Evolutionary conservation across 2,329 filamentous ascomycete species (phyloP), one percentile per base, ranked within the genome.

Genomic region (Monosporascus ibericus): DNA sequence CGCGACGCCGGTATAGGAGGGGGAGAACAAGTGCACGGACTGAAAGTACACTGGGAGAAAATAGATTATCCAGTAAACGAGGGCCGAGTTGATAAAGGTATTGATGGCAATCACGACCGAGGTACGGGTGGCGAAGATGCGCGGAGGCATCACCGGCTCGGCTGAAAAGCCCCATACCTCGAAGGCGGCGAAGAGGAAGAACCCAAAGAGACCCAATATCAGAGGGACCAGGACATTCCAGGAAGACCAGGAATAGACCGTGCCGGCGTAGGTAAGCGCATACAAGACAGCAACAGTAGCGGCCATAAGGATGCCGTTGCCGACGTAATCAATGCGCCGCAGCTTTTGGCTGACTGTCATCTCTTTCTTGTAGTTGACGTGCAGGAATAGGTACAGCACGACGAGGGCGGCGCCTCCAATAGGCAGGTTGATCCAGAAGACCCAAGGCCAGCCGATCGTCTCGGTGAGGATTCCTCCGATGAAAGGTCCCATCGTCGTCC

Each of bases 31-130:
- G 1, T 61, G 58, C 0, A 75, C 67, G 1, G 63, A 64, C 50
- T 76, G 72, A 54, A 76, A 75, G 58, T 74, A 77, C 3, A 76
- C 58, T 0, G 73, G 72, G 0, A 75, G 51, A 54, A 74, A 75
- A 58, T 65, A 70, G 17, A 65, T 54, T 15, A 64, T 52, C 64
- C 68, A 71, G 40, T 65, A 66, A 0, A 66, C 51, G 3, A 73
- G 54, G 5, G 72, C 52, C 4, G 63, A 64, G 39, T 71, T 64
- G 1, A 76, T 44, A 39, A 75, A 71, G 5, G 66, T 71, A 6
- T 66, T 55, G 6, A 62, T 52, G 47, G 67, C 68, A 2, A 2
- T 62, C 5, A 65, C 58, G 1, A 56, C 44, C 0, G 58, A 63
- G 1, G 74, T 78, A 1, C 70, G 66, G 55, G 74, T 75, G 1